Evolutionary conservation across 768 basidiomycete species (phyloP), one percentile per base, ranked within the genome.

Genomic region (Guyanaporus albipodus): DNA sequence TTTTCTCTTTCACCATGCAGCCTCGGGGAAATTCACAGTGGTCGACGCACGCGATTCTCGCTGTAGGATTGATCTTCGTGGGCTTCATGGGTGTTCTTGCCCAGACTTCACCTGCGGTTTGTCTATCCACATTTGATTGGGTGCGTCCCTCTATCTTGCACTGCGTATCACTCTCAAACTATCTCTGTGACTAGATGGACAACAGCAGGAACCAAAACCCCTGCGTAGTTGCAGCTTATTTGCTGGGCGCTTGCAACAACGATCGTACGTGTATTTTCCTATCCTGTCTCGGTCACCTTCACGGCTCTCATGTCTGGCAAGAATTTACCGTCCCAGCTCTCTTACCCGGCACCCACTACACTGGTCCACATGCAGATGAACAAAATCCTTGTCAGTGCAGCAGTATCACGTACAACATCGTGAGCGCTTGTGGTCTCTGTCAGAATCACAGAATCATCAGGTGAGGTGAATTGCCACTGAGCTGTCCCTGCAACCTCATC

Each of bases 401-500:
- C 56, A 73, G 78, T 6, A 74, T 80, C 21, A 70, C 72, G 2
- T 83, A 82, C 53, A 75, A 73, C 12, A 49, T 79, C 19, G 66
- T 82, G 50, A 76, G 73, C 48, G 80, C 81, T 15, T 83, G 81
- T 60, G 76, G 71, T 15, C 59, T 70, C 27, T 83, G 81, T 57
- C 81, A 83, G 58, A 70, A 70, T 26, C 60, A 65, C 17, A 64
- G 62, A 3, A 69, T 64, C 50, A 50, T 73, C 17, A 54, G 49
- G 74, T 73, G 52, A 40, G 64, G 52, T 27, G 24, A 26, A 12
- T 21, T 28, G 9, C 26, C 12, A 6, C 34, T 3, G 36, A 41
- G 4, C 12, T 10, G 8, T 22, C 46, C 15, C 4, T 31, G 19
- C 21, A 6, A 35, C 31, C 50, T 40, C 21, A 54, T 24, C 34